Conservation (phyloP, 768 basidiomycete species). For the Tephrocybe sp. region DNA sequence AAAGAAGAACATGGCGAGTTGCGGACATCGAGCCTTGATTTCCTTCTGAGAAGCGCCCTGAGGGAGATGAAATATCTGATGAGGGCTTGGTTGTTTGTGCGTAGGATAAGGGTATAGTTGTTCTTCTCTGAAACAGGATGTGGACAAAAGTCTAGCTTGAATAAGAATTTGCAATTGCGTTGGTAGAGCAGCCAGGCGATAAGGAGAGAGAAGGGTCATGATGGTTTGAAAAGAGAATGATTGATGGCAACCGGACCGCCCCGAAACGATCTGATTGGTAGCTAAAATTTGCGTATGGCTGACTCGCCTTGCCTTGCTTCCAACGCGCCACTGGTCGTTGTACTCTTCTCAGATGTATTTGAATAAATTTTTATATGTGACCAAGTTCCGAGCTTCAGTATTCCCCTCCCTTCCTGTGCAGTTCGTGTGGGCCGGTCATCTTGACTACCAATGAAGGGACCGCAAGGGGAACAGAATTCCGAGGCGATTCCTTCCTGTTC, state of each 20-base stretch:
- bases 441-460: no score
- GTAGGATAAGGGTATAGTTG: slow-evolving; percentile 50
- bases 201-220: slow-evolving; percentile 4
- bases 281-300: no score
- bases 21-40: slow-evolving; percentile 70
- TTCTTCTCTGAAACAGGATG: background rate
- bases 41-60: slow-evolving; percentile 53
- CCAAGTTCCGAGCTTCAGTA: no score
- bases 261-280: background rate
- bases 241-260: background rate
- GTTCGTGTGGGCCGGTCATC: no score
- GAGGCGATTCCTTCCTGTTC: no score
- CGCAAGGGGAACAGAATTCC: no score
- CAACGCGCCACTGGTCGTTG: no score
- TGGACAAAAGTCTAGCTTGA: slow-evolving; percentile 12
- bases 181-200: slow-evolving; percentile 13
- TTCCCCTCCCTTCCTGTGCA: no score
- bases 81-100: slow-evolving; percentile 55
- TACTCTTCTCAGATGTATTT: no score
- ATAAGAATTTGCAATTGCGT: slow-evolving; percentile 6
- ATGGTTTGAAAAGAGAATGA: background rate
- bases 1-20: background rate
- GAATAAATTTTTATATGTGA: no score
- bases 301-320: no score
- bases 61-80: slow-evolving; percentile 74